These are phyloP conservation scores for Blastocystis hominis DNA, from an alignment of 352 stramenopile genomes.

Conservation along the genomic window DNA sequence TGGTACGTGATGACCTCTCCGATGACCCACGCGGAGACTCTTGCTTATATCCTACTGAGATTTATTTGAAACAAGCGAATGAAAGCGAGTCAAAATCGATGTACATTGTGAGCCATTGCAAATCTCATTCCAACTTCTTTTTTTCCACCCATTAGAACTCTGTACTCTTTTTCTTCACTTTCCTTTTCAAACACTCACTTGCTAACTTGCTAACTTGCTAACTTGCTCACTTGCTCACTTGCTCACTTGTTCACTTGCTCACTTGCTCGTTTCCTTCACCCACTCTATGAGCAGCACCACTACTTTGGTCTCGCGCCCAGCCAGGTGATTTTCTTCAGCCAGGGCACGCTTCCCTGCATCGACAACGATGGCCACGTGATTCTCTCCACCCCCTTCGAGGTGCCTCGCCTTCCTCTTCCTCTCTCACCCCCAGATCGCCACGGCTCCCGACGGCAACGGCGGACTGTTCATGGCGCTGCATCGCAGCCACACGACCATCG, in stretches of 20 bases:
- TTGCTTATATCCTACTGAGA: slow-evolving; percentile 59
- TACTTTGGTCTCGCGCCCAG: slow-evolving; percentile 69
- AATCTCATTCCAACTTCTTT: background rate
- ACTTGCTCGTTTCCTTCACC: background rate
- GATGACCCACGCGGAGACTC: slow-evolving; percentile 73
- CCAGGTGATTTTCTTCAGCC: slow-evolving; percentile 72
- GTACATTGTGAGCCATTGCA: no score
- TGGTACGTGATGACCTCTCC: slow-evolving; percentile 75
- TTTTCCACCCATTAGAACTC: background rate
- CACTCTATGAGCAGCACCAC: slow-evolving; percentile 66
- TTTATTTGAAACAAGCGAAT: no score
- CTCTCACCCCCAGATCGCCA: slow-evolving; percentile 64
- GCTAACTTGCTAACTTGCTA: no score
- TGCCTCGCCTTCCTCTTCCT: background rate
- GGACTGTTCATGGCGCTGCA: slow-evolving; percentile 58
- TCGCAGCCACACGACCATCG: background rate
- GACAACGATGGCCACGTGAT: slow-evolving; percentile 46
- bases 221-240: no score
- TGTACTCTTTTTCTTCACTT: background rate
- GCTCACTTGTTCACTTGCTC: background rate
- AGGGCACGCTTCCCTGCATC: slow-evolving; percentile 74
- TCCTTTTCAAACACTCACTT: background rate
- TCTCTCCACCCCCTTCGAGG: background rate
- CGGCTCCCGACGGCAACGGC: slow-evolving; percentile 72
- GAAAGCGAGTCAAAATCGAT: background rate